Evolutionary conservation across 1,284 basidiomycete genomes (phyloP), one percentile per base, ranked within the genome.

Genomic region (Mycosarcoma mackinlayi): DNA sequence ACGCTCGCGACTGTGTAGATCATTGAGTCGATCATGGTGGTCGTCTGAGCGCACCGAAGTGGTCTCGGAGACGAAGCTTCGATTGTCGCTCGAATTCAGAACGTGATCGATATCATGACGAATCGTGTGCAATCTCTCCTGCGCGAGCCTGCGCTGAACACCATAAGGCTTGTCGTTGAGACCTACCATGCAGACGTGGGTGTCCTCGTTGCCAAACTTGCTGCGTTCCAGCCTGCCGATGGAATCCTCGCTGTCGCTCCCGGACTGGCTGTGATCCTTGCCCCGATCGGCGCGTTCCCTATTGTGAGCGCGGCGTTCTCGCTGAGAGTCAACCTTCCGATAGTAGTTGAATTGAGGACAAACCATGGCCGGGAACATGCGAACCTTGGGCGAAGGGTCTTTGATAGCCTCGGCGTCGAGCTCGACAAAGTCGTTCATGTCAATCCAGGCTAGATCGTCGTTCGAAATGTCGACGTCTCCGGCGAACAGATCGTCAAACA

Each of bases 171-270:
- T 72, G 19, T 61, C 70, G 23, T 73, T 64, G 10, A 61, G 55
- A n/a, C 79, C 79, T 1, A 82, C 73, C 52, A 92, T 86, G 83
- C 95, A 98, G 5, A 87, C 86, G 81, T 98, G 95, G 1, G 91
- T 90, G 57, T 88, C 84, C 82, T 98, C 94, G 48, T 88, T 85
- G 0, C 94, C 94, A 79, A 98, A 98, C 83, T 95, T 96, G 52
- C 85, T 86, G 25, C 53, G 68, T 38, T 79, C 76, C 4, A 74
- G 45, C 28, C 61, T 59, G 30, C 39, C 28, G 16, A 64, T 52
- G 21, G 73, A 40, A 13, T 56, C 63, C 34, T 74, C 71, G 33
- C 53, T 44, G 14, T 66, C 54, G 41, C 25, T 35, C 6, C 28
- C 40, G 8, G 25, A 33, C 6, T 45, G 42, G 47, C 21, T 18